Evolutionary conservation across 345 rosid species (phyloP), one percentile per base, ranked within the genome.

Genomic region (Microcos paniculata): DNA sequence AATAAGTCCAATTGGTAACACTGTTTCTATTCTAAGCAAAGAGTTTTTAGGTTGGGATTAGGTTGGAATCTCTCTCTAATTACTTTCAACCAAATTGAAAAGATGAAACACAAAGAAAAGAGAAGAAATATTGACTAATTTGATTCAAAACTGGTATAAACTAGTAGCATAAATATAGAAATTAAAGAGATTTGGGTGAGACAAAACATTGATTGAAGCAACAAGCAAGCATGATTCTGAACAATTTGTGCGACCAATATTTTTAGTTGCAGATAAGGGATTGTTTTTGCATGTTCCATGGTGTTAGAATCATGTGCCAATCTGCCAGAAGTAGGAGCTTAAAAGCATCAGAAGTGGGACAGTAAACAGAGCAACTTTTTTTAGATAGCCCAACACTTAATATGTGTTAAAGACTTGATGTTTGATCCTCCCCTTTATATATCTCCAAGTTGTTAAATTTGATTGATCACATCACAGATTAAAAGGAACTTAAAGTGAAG

Each of bases 261-360:
- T 6, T 31, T 19, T 49, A 3, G 19, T 31, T 31, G 59, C 19
- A 51, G 61, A 70, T 51, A 46, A 68, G 71, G 43, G 73, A 19
- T 51, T 48, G 40, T 43, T 61, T n/a, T 28, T 61, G 66, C 56
- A 67, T 62, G 70, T 73, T 66, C 73, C 70, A 67, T 52, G 64
- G 72, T 62, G 51, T 55, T 69, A 16, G 78, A 79, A 75, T 62
- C 75, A 52, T 43, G 66, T 61, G 21, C 35, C 59, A 2, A 69
- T 69, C 51, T 79, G 78, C 69, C 78, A 52, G 21, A 31, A 13
- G 18, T 31, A 52, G 49, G 53, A 59, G 65, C 66, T 61, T 31
- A 49, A 74, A 38, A 33, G 76, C 72, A 79, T 69, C 42, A 15
- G 35, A 74, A 23, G 53, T 56, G 65, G 75, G 65, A 16, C 75